Percentiles rank a stretch among this genome's conserved stretches.
Conservation (phyloP, 2,329 filamentous ascomycete species). For the Grosmannia clavigera region DNA sequence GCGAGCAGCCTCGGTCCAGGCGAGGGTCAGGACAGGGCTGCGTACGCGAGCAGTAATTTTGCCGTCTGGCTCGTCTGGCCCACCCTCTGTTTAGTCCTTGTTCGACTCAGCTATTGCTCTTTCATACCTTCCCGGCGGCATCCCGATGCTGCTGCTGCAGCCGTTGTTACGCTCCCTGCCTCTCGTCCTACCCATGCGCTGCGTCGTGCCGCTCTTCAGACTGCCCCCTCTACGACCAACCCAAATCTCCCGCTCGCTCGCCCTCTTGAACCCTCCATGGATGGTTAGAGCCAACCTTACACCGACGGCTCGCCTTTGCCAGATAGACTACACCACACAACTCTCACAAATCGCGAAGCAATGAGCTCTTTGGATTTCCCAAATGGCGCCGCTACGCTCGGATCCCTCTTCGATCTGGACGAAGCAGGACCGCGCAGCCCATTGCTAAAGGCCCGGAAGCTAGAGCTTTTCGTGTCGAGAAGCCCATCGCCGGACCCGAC, state of each 20-base stretch:
- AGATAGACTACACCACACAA: background rate
- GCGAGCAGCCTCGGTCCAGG: no score
- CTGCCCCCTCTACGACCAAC: background rate
- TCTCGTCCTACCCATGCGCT: background rate
- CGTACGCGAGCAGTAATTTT: background rate
- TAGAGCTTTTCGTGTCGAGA: slow-evolving; percentile 36
- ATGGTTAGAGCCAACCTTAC: slow-evolving; percentile 14
- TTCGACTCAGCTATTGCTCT: no score
- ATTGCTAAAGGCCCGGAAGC: slow-evolving; percentile 20
- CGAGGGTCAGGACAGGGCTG: no score
- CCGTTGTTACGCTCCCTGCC: background rate
- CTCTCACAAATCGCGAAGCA: background rate
- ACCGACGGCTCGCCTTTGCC: background rate
- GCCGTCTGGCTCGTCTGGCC: background rate
- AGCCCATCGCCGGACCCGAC: slow-evolving; percentile 35
- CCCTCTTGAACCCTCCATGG: slow-evolving; percentile 15
- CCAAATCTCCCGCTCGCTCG: background rate
- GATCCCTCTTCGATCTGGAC: slow-evolving; percentile 18
- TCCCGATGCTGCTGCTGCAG: background rate
- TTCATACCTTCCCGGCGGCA: background rate
- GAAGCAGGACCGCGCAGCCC: slow-evolving; percentile 30
- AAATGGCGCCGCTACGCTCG: background rate
- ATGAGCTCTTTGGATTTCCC: background rate
- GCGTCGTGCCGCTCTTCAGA: background rate
- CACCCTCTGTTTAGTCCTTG: background rate